phyloP scores from a whole-genome alignment of 225 moss, liverwort and hornwort species.

The Thuidium tamariscinum region DNA sequence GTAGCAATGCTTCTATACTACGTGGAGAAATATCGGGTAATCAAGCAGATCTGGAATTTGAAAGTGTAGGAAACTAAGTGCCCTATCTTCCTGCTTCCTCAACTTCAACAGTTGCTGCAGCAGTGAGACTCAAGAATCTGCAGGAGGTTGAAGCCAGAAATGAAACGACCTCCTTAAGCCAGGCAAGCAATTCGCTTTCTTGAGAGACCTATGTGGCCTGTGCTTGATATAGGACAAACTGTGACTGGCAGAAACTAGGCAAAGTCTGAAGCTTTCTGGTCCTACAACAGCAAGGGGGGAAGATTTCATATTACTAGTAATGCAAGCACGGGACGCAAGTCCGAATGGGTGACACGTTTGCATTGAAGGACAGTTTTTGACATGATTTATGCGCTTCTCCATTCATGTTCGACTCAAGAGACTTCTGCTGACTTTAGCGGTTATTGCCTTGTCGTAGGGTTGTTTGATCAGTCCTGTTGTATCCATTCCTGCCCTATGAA shows the following conservation, averaged over 20 bases:
- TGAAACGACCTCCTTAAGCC: neutral
- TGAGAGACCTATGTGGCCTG: neutral
- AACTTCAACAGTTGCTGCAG: neutral
- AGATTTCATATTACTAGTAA: neutral
- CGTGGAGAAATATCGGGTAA: neutral
- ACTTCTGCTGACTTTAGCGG: neutral
- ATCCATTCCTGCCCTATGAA: neutral
- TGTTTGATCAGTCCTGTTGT: neutral
- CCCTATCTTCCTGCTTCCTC: neutral
- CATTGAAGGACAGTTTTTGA: neutral
- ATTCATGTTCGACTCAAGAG: neutral
- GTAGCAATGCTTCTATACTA: neutral
- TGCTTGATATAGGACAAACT: neutral
- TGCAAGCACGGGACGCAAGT: neutral
- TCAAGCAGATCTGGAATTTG: neutral
- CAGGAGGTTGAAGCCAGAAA: neutral
- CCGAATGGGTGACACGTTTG: neutral
- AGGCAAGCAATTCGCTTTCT: neutral
- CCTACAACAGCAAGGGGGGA: neutral
- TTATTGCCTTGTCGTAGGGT: neutral
- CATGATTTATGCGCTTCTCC: neutral
- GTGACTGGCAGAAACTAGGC: neutral
- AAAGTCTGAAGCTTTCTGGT: neutral
- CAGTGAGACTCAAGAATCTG: neutral
- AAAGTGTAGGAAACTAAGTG: neutral